Base-by-base conservation (phyloP, 176 grass and related monocot species). In the Aegilops umbellulata region DNA sequence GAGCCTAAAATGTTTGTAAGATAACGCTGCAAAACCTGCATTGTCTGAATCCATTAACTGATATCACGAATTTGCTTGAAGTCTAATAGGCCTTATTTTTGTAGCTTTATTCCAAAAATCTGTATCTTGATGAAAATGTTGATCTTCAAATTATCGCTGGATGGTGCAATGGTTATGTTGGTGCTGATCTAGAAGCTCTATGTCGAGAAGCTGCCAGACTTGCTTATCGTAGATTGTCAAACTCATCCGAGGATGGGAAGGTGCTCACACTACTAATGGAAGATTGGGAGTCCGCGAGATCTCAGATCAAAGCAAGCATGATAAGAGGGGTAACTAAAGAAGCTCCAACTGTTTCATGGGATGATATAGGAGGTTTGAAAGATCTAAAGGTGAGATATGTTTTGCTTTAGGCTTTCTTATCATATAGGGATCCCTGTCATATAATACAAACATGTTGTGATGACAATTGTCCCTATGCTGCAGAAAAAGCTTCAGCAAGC, bases 351-450 rank as follows among this genome's bases (percentile, higher is more conserved):
- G 90, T 91, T 79, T 89, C 88, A 55, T 98, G 96, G 96, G 93
- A 98, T 82, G 93, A 98, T 85, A 95, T 98, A 74, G 96, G 91
- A 88, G 93, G 93, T 66, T 82, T 98, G 84, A 93, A 92, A 88
- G 90, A 91, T 86, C 62, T 95, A 35, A 98, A 98, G 93, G 91
- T 98, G 76, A 47, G 46, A 36, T 42, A 60, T 67, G 2, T 32
- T 61, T 82, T 26, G 70, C 76, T 85, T 92, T 80, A 24, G 49
- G 12, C 5, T 67, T 69, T 29, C 25, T 20, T 22, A 58, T 58
- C 20, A 46, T 46, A 46, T 46, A 46, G 1, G 12, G 12, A 14
- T 46, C 42, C 42, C 11, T 44, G 14, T 74, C 77, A 58, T 60
- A 68, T 60, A 32, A 47, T 69, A 3, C 46, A 86, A 63, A 72